Conservation (phyloP, 306 rosid species). For the Quercus gilva region DNA sequence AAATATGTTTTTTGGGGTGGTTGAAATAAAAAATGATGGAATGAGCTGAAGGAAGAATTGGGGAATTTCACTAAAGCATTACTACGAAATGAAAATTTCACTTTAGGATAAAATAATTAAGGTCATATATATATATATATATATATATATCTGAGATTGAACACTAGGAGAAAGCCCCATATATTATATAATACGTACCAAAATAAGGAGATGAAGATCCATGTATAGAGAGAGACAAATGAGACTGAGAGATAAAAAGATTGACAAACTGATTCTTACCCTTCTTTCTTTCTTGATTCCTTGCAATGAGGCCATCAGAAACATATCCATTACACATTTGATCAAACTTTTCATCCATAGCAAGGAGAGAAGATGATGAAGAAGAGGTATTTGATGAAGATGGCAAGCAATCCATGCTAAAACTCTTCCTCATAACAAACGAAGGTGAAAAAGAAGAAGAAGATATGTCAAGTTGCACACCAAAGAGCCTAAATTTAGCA, state of each 20-base stretch:
- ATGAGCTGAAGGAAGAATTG: too few species aligned
- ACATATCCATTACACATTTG: slow-evolving; percentile 45
- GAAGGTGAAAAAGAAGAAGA: slow-evolving; percentile 2
- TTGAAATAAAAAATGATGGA: too few species aligned
- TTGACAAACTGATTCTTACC: slow-evolving; percentile 31
- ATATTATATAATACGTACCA: too few species aligned
- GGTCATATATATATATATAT: too few species aligned
- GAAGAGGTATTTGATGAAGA: slow-evolving; percentile 30
- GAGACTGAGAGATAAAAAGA: not conserved
- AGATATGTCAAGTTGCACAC: slow-evolving; percentile 55
- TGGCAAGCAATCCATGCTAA: slow-evolving; percentile 65
- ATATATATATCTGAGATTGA: too few species aligned
- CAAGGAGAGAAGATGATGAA: slow-evolving; percentile 39
- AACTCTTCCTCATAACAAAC: slow-evolving; percentile 56
- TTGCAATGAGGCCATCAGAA: slow-evolving; percentile 59
- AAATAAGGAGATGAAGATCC: not conserved
- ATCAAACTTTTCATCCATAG: slow-evolving; percentile 28
- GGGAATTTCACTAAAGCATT: too few species aligned
- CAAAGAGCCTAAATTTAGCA: slow-evolving; percentile 65
- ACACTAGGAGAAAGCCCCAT: too few species aligned
- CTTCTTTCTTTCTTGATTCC: slow-evolving; percentile 64
- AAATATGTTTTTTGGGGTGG: too few species aligned
- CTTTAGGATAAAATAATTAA: too few species aligned
- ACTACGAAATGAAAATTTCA: too few species aligned
- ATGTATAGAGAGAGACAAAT: not conserved